Evolutionary conservation across 2,329 filamentous ascomycete species (phyloP).

Genomic region (Penicillium psychrosexuale): DNA sequence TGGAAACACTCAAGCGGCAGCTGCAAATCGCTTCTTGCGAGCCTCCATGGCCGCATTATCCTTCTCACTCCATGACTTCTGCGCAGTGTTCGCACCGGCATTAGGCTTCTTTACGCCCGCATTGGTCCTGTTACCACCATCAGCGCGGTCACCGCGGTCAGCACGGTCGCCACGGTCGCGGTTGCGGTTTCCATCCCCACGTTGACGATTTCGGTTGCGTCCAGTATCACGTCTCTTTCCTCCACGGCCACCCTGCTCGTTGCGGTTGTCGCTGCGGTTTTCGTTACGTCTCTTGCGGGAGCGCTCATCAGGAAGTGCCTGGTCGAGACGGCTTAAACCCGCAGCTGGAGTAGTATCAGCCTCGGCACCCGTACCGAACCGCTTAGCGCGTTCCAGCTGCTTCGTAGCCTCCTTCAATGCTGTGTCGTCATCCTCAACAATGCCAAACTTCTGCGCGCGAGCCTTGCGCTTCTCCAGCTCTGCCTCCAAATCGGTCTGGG

Average conservation of each 20-base stretch:
- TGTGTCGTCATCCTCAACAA: conserved; percentile 40
- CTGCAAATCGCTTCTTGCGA: conserved; percentile 48
- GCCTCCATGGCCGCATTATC: conserved; percentile 46
- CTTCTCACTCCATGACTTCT: conserved; percentile 37
- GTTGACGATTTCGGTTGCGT: conserved; percentile 31
- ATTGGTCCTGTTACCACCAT: conserved; percentile 15
- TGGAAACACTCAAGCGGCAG: conserved; percentile 26
- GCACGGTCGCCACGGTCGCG: conserved; percentile 15
- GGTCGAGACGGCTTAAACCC: conserved; percentile 44
- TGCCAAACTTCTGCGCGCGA: conserved; percentile 50
- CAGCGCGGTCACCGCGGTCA: no score
- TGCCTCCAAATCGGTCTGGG: conserved; percentile 44
- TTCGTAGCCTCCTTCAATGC: conserved; percentile 44
- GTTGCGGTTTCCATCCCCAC: conserved; percentile 23
- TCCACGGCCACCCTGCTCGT: conserved; percentile 39
- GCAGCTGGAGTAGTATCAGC: conserved; percentile 15
- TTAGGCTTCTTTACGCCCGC: conserved; percentile 14
- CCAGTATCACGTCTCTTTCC: conserved; percentile 43
- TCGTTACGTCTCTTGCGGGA: conserved; percentile 36
- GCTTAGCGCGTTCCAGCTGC: conserved; percentile 46
- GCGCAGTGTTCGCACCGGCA: conserved; percentile 17
- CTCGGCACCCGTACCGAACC: conserved; percentile 40
- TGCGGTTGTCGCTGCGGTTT: conserved; percentile 37
- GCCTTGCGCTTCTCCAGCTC: conserved; percentile 50
- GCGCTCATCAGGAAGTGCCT: conserved; percentile 44